Base-by-base conservation (phyloP, 305 asterid genomes). In the Fraxinus albicans region DNA sequence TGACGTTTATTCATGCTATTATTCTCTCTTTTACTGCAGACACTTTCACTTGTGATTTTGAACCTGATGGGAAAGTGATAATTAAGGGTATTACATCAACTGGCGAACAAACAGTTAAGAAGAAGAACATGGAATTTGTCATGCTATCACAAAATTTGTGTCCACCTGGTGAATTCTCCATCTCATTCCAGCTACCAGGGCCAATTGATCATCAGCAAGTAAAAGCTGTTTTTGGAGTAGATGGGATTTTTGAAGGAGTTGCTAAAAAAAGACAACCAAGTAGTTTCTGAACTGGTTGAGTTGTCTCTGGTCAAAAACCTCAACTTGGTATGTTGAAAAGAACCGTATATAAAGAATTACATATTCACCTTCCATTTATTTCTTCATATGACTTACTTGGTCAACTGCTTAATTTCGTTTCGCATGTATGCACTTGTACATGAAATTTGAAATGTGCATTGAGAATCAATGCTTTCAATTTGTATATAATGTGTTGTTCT, bases 161-260 rank as follows among this genome's bases (percentile, higher is more conserved):
- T 63, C 72, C 72, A 8, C 80, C 88, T 8, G 93, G 93, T 23
- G 85, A 86, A 38, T 63, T 63, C 72, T 63, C 72, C 72, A 63
- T 63, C 72, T 63, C 72, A 63, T 63, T 63, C 72, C 72, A 74
- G 84, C 86, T 90, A 23, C 89, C 91, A 17, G 91, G 88, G 65
- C 87, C 93, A 27, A 80, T 87, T 83, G 90, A 86, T 78, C 79
- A 81, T 67, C 83, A 79, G 36, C 82, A 82, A 55, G 25, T 88
- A 33, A 79, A 35, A 31, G 83, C 87, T 53, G 47, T 79, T 27
- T 90, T 86, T 65, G 89, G 91, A 25, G 63, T 84, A 79, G 91
- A 90, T 47, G 91, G 91, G 21, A 80, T 88, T 83, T 86, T 90
- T 60, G 91, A 90, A 84, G 93, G 89, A 36, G 67, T 86, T 67